Evolutionary conservation across 139 green algal species (phyloP).

Genomic region (Chlamydomonas sphaeroides): DNA sequence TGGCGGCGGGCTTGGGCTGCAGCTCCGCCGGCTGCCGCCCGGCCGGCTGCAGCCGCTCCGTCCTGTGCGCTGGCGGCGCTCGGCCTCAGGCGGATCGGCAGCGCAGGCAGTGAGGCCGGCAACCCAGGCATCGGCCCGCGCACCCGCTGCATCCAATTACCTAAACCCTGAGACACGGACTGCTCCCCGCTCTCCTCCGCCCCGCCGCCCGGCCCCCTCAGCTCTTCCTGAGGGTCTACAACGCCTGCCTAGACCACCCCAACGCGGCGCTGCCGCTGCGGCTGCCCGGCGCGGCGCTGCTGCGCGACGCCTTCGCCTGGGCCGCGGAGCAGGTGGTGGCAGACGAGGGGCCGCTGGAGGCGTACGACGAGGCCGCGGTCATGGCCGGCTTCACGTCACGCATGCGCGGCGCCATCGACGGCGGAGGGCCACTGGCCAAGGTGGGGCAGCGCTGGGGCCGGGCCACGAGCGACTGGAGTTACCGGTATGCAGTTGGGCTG

Average conservation of each 20-base stretch:
- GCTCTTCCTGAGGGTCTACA: background rate
- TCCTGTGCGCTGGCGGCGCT: too few relatives aligned
- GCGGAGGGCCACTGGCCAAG: too few relatives aligned
- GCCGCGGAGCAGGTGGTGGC: background rate
- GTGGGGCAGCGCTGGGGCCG: background rate
- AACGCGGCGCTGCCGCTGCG: conserved; percentile 29
- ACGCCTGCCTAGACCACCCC: background rate
- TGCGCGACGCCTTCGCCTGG: background rate
- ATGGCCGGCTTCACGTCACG: too few relatives aligned
- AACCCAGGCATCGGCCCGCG: too few relatives aligned
- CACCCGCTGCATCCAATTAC: too few relatives aligned
- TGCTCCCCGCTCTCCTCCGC: background rate
- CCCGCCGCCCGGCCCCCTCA: background rate
- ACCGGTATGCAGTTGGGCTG: background rate
- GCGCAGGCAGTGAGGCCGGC: too few relatives aligned
- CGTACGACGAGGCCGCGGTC: background rate
- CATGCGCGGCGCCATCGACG: background rate
- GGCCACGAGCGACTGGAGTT: too few relatives aligned
- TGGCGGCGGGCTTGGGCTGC: too few relatives aligned
- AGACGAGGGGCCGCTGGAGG: background rate
- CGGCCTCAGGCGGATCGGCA: too few relatives aligned
- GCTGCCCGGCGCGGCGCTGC: background rate
- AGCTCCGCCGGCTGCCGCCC: too few relatives aligned
- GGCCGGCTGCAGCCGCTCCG: too few relatives aligned
- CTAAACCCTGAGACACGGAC: background rate